Evolutionary conservation across 768 basidiomycete genomes (phyloP).

Genomic region (Lanmaoa pseudosensibilis): DNA sequence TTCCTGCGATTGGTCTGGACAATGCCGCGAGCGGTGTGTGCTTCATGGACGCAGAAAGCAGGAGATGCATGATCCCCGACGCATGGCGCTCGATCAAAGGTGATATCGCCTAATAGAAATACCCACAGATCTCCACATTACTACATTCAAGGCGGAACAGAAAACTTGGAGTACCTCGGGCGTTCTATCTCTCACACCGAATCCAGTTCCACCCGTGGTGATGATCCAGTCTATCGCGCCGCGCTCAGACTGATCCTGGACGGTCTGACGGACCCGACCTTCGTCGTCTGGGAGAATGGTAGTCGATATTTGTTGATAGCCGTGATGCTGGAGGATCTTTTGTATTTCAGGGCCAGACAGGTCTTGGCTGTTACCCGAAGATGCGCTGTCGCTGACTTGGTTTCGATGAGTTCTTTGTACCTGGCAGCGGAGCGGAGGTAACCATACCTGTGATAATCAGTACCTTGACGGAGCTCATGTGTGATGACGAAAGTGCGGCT

Average conservation of each 20-base stretch:
- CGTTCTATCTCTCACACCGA: conserved; percentile 76
- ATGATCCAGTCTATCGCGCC: conserved; percentile 69
- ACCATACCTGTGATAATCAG: conserved; percentile 31
- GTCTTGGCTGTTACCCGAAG: conserved; percentile 49
- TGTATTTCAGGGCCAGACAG: conserved; percentile 65
- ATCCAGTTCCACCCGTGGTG: conserved; percentile 87
- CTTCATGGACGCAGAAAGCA: conserved; percentile 65
- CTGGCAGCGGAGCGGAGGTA: not conserved
- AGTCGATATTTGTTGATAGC: conserved; percentile 38
- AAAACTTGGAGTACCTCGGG: conserved; percentile 59
- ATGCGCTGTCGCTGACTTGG: conserved; percentile 69
- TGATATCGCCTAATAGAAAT: conserved; percentile 48
- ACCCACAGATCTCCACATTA: not conserved
- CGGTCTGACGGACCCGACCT: conserved; percentile 44
- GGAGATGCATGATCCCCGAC: conserved; percentile 72
- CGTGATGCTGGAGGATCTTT: conserved; percentile 42
- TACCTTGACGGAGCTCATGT: conserved; percentile 26
- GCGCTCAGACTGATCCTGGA: conserved; percentile 47
- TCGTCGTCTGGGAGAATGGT: conserved; percentile 69
- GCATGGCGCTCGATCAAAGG: conserved; percentile 66
- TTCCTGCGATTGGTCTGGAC: conserved; percentile 81
- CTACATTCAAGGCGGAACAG: not conserved
- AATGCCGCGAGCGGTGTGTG: conserved; percentile 81
- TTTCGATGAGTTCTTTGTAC: conserved; percentile 1
- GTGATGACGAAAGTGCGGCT: not conserved